Evolutionary conservation across 257 asterid genomes (phyloP), one percentile per base, ranked within the genome.

Genomic region (Buddleja alternifolia): DNA sequence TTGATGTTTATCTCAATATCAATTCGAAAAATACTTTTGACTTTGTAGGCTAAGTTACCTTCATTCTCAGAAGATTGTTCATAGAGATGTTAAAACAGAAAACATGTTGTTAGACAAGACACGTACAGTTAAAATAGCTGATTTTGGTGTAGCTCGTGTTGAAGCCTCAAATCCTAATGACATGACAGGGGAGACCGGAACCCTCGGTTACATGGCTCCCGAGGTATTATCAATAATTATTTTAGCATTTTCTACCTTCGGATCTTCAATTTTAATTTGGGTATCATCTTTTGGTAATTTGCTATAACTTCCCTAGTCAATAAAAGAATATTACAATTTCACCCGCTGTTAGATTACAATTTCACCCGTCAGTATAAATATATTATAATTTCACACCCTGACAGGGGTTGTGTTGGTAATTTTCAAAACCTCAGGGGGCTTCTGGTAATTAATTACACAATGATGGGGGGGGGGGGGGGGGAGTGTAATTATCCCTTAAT

Each of bases 131-230:
- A 88, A 88, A 60, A 88, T 88, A 64, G 90, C 92, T 15, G 92
- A 88, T 79, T 88, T 88, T 56, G 92, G 89, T 23, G 95, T 87
- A 74, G 95, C 95, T 57, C 90, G 88, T 12, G 88, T 85, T 56
- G 90, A 88, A 77, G 96, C 96, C 56, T 86, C 90, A 0, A 88
- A 88, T 74, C 96, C 96, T 46, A 79, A 84, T 70, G 96, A 88
- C 67, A 88, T 86, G 93, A 88, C 93, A 0, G 96, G 90, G 48
- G 96, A 86, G 77, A 88, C 95, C 0, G 95, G 95, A 34, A 86
- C 96, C 39, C 93, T 88, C 4, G 93, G 96, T 64, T 88, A 88
- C 80, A 88, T 88, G 96, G 96, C 93, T 71, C 96, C 93, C 1
- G 93, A 88, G 93, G 96, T 85, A 76, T 7, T 53, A 47, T 55